Evolutionary conservation across 305 asterid species (phyloP), one percentile per base, ranked within the genome.

Genomic region (Fraxinus sp.): DNA sequence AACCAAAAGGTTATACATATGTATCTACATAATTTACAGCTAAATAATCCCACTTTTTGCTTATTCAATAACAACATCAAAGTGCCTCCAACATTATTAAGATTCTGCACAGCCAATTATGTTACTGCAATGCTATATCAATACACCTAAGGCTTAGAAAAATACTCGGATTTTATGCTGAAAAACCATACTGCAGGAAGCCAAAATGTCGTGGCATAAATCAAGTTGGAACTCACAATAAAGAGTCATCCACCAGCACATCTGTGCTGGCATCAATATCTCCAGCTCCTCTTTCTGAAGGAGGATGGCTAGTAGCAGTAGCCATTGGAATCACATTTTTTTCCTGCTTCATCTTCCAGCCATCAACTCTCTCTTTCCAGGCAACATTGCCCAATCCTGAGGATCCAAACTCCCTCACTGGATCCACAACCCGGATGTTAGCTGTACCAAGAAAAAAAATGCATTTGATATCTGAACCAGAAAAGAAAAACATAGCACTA

Each of bases 331-430:
- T 83, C 41, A 84, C 94, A 87, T 96, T 95, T 88, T 94, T 96
- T 83, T 96, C 98, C 89, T 96, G 98, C 87, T 93, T 96, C 99
- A 96, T 92, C 88, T 94, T 94, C 99, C 99, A 96, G 86, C 99
- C 98, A 84, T 96, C 99, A 66, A 95, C 99, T 90, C 99, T 94
- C 86, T 96, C 99, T 89, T 94, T 96, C 98, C 99, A 96, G 85
- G 99, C 98, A 87, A 96, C 97, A 89, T 96, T 96, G 70, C 99
- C 98, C 83, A 94, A 66, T 79, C 99, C 98, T 73, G 93, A 88
- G 75, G 98, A 93, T 55, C 97, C 98, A 84, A 93, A 96, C 85
- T 93, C 98, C 93, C 97, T 91, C 78, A 89, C 93, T 24, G 99
- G 98, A 89, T 93, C 98, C 75, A 96, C 98, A 82, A 92, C 92